Conservation (phyloP, 139 green algal species). For the Zygnema cylindricum region DNA sequence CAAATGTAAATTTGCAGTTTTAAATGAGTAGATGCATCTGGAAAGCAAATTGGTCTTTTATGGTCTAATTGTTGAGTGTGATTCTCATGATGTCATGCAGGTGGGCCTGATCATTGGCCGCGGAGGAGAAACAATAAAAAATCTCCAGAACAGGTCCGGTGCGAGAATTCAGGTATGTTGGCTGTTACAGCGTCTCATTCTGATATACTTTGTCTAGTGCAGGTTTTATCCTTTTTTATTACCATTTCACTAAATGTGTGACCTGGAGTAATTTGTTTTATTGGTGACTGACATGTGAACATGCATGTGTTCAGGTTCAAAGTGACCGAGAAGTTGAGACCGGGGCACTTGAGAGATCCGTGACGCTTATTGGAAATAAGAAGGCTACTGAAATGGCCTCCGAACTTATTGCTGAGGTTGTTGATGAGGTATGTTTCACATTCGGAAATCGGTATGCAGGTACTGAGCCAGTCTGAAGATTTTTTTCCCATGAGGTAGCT, state of each 20-base stretch:
- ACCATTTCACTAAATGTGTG: not conserved
- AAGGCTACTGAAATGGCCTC: slow-evolving; percentile 37
- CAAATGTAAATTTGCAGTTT: too few relatives aligned
- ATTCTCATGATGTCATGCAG: slow-evolving; percentile 23
- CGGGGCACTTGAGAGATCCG: slow-evolving; percentile 46
- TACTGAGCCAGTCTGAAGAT: too few relatives aligned
- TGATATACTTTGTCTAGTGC: not conserved
- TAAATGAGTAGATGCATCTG: too few relatives aligned
- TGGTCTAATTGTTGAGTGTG: too few relatives aligned
- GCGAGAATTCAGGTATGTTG: slow-evolving; percentile 76
- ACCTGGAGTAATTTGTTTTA: not conserved
- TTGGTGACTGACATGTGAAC: not conserved
- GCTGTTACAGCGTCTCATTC: not conserved
- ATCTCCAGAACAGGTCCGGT: slow-evolving; percentile 86
- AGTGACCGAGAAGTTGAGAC: slow-evolving; percentile 55
- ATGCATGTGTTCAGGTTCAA: slow-evolving; percentile 56
- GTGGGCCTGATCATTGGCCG: slow-evolving; percentile 95
- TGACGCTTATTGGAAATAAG: slow-evolving; percentile 59
- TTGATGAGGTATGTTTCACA: slow-evolving; percentile 41
- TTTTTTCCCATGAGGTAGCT: too few relatives aligned
- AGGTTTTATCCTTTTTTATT: not conserved
- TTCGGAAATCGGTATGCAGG: too few relatives aligned
- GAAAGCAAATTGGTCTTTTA: too few relatives aligned
- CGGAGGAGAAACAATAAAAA: slow-evolving; percentile 95
- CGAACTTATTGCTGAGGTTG: slow-evolving; percentile 56